phyloP scores from a whole-genome alignment of 1,139 yeast species.

The Yarrowia galli region DNA sequence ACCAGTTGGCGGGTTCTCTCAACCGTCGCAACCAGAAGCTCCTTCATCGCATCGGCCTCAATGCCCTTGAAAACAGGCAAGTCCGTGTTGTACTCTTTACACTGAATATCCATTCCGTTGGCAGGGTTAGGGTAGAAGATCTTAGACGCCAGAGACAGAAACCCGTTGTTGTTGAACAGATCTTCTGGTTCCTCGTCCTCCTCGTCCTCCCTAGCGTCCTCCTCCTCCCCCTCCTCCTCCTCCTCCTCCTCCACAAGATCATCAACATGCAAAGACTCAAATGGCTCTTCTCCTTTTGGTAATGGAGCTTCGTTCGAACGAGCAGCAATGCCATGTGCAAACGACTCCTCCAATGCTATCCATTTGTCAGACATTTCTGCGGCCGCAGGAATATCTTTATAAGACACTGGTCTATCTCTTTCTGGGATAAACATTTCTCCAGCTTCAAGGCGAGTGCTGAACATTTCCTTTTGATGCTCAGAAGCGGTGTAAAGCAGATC shows the following conservation, averaged over 20 bases:
- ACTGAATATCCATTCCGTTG: constrained; percentile 12
- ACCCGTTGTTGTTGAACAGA: too few relatives aligned
- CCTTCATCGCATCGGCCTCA: constrained; percentile 2
- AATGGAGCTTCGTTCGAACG: background rate
- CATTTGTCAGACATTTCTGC: constrained; percentile 57
- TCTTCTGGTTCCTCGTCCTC: too few relatives aligned
- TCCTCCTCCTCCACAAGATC: too few relatives aligned
- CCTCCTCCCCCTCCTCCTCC: too few relatives aligned
- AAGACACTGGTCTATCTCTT: constrained; percentile 47
- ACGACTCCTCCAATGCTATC: constrained; percentile 13
- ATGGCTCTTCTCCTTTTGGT: background rate
- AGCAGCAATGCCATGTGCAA: background rate
- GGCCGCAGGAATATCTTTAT: constrained; percentile 60
- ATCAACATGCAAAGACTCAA: background rate
- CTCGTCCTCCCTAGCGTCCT: too few relatives aligned
- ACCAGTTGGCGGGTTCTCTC: background rate
- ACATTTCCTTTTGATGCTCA: constrained; percentile 45
- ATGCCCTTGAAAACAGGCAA: constrained; percentile 1
- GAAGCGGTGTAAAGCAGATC: constrained; percentile 50
- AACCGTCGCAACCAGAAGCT: background rate
- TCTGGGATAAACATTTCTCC: constrained; percentile 38
- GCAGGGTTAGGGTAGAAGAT: constrained; percentile 19
- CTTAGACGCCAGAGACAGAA: too few relatives aligned
- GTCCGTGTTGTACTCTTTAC: constrained; percentile 1
- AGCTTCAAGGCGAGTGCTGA: background rate